Conservation (phyloP, 2,329 filamentous ascomycete species). For the Trichophyton simii region DNA sequence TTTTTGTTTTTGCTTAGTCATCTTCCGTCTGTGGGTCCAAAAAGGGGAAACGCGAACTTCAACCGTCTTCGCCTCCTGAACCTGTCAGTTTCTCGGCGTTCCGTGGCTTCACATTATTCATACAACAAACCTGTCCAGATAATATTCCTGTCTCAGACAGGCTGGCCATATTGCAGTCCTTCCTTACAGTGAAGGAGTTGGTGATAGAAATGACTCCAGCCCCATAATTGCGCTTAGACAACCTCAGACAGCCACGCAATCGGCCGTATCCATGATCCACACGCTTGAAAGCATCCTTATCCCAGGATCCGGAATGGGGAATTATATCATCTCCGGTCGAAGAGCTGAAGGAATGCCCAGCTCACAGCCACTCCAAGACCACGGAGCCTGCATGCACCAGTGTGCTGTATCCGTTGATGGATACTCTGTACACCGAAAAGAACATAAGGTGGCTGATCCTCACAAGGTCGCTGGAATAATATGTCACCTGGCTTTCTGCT, state of each 20-base stretch:
- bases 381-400: not conserved
- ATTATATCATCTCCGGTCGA: not conserved
- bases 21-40: not conserved
- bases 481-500: not conserved
- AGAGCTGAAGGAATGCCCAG: not conserved
- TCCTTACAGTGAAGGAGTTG: not conserved
- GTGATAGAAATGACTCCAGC: not conserved
- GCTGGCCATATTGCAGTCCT: not conserved
- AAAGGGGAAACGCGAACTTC: not conserved
- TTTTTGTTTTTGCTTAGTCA: not conserved
- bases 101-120: not conserved
- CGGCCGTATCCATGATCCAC: not conserved
- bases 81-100: not conserved
- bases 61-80: not conserved
- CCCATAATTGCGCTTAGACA: not conserved
- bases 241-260: not conserved
- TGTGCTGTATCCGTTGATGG: not conserved
- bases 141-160: not conserved
- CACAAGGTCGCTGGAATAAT: not conserved
- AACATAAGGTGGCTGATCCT: not conserved
- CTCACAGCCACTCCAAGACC: not conserved
- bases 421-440: not conserved
- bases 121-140: not conserved
- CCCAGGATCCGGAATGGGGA: not conserved
- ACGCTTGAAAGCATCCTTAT: not conserved